A percentile compares a stretch with the other conserved stretches of the same genome.
Evolutionary conservation across 2,329 filamentous ascomycete genomes (phyloP).

Genomic region (Rhexocercosporidium sp.): DNA sequence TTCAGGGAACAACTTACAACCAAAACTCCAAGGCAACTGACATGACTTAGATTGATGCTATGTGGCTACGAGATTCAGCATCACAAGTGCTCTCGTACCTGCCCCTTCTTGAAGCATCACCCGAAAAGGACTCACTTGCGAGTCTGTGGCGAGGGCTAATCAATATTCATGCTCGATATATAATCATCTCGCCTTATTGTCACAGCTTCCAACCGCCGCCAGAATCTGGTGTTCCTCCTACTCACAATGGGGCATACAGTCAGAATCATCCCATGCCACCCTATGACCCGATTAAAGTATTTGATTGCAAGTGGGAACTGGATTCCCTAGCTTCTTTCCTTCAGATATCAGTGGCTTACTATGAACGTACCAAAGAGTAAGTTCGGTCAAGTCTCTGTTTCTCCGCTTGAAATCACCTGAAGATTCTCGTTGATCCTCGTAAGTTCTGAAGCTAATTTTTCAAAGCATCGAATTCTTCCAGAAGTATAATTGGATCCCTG

Average conservation of each 20-base stretch:
- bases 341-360: constrained; percentile 79
- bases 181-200: constrained; percentile 79
- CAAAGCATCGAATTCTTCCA: constrained; percentile 72
- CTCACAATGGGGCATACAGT: constrained; percentile 62
- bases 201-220: constrained; percentile 88
- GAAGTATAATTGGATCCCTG: constrained; percentile 72
- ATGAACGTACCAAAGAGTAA: constrained; percentile 62
- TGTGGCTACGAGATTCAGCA: constrained; percentile 88
- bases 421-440: neutral
- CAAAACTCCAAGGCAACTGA: constrained; percentile 6
- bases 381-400: neutral
- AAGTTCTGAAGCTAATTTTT: neutral
- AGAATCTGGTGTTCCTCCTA: constrained; percentile 68
- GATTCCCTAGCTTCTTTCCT: constrained; percentile 90
- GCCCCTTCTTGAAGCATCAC: constrained; percentile 62
- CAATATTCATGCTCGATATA: constrained; percentile 72
- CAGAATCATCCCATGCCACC: constrained; percentile 69
- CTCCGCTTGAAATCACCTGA: neutral
- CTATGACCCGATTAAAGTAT: constrained; percentile 74
- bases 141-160: constrained; percentile 72
- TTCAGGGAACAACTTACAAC: neutral
- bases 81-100: constrained; percentile 76
- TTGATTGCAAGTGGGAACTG: constrained; percentile 96
- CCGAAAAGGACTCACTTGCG: constrained; percentile 62
- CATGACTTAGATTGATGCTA: constrained; percentile 65